Base-by-base conservation (phyloP, 139 green algal genomes). In the Micractinium sp. region DNA sequence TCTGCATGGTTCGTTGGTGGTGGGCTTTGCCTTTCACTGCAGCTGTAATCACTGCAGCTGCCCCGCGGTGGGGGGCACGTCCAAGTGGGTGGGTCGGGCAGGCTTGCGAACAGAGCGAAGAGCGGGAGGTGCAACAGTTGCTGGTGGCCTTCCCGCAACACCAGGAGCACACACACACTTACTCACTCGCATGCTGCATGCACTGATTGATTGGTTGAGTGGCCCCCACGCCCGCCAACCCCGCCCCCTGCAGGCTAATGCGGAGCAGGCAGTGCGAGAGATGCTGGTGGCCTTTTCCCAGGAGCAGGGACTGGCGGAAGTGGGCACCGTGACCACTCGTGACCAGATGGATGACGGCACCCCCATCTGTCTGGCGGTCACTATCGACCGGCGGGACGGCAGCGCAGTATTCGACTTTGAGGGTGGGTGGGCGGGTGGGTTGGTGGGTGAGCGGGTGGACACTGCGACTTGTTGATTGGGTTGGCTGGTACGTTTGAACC, bases 341-440 rank as follows among this genome's bases (percentile, higher is more conserved):
- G 98, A 99, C 90, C 91, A 95, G 41, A 99, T 99, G 98, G 98
- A 99, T 85, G 97, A 99, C 85, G 97, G 97, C 82, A 96, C 95
- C 5, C 91, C 92, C 84, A 98, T 99, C 85, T 47, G 84, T 38
- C 89, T 98, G 66, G 61, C 94, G 3, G 94, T 99, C 86, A 98
- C 97, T 61, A 96, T 99, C 53, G 94, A 99, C 92, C 90, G 94
- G 5, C 80, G 73, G 0, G 89, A 96, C 7, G 93, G 94, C 61
- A 92, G 60, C 87, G 96, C 91, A 67, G 84, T 95, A 33, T 99
- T 99, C 91, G 97, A 99, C 92, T 99, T 99, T 91, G 94, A 93
- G 27, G 97, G 97, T 67, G 63, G 23, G 79, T 12, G 16, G 15
- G 31, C 27, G 16, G 69, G 69, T 36, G 23, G 69, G 69, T 3